Base-by-base conservation (phyloP, 441 rosid species). In the Aquilaria agallochum region DNA sequence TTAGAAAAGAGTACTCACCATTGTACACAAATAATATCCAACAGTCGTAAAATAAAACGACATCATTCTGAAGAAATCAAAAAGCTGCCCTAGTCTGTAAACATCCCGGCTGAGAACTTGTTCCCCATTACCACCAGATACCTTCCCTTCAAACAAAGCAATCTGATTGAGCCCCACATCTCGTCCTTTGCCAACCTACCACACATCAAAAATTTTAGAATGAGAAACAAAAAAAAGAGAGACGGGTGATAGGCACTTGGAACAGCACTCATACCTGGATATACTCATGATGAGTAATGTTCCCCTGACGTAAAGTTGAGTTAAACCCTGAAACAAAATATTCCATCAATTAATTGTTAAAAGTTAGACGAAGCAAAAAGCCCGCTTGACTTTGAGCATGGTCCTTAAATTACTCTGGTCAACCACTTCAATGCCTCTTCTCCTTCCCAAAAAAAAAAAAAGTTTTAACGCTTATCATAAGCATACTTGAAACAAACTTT, bases 151-250 rank as follows among this genome's bases (percentile, higher is more conserved):
- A 81, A 95, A 95, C 51, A 95, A 58, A 71, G 99, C 95, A 72
- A 95, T 95, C 81, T 95, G 99, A 80, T 95, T 95, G 73, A 95
- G 92, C 69, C 99, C 99, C 63, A 95, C 99, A 77, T 95, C 99
- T 71, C 96, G 76, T 68, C 99, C 99, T 85, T 95, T 95, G 59
- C 99, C 99, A 54, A 95, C 99, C 99, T 95, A 77, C 58, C 51
- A 32, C 59, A 11, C 5, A 6, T 2, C 8, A 14, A 7, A 50
- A 8, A 5, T 36, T 54, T n/a, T 31, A 54, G 36, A 31, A 54
- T 54, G 57, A n/a, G 11, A 31, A 30, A 6, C 3, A 10, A 9
- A 9, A 20, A 20, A 52, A 33, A 33, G 31, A 5, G 11, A 31
- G 7, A 31, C 3, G 11, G 33, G 40, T 12, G 33, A 36, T 36